Percentiles rank a stretch among this genome's conserved stretches.
Conservation (phyloP, 2,329 filamentous ascomycete species). For the Blumeriella jaapii region DNA sequence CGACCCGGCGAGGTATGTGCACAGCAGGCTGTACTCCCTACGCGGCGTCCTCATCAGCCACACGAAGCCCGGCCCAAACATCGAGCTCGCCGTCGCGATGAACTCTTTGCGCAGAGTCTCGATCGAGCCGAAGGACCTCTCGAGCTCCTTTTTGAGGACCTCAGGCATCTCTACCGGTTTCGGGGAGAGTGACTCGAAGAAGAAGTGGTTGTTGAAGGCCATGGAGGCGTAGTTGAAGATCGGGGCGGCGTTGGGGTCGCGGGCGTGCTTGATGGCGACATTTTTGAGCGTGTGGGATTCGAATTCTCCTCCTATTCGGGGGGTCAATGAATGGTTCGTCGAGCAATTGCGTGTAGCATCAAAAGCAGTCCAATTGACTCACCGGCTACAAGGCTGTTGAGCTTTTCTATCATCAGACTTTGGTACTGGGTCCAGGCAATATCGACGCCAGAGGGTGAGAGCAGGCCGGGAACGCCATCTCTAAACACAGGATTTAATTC, state of each 20-base stretch:
- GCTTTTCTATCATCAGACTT: constrained; percentile 56
- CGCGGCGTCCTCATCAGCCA: constrained; percentile 63
- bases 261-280: constrained; percentile 64
- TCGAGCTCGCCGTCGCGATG: constrained; percentile 66
- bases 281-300: constrained; percentile 36
- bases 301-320: constrained; percentile 14
- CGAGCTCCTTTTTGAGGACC: constrained; percentile 46
- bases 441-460: constrained; percentile 58
- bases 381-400: constrained; percentile 68
- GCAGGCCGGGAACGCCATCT: constrained; percentile 53
- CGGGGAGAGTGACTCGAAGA: constrained; percentile 52
- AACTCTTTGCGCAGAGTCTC: constrained; percentile 75
- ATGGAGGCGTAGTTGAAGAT: constrained; percentile 95
- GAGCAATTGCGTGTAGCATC: not conserved
- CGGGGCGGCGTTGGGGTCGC: constrained; percentile 64
- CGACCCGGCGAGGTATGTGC: constrained; percentile 84
- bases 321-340: not conserved
- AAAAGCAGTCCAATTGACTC: constrained; percentile 29
- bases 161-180: constrained; percentile 40
- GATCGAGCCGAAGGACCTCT: constrained; percentile 65
- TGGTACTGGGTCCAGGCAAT: constrained; percentile 81
- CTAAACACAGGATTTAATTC: constrained; percentile 34
- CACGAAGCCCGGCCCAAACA: constrained; percentile 96
- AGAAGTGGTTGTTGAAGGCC: constrained; percentile 84
- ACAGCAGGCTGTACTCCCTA: constrained; percentile 53